Evolutionary conservation across 768 basidiomycete species (phyloP).

Genomic region (Amanita exitialis): DNA sequence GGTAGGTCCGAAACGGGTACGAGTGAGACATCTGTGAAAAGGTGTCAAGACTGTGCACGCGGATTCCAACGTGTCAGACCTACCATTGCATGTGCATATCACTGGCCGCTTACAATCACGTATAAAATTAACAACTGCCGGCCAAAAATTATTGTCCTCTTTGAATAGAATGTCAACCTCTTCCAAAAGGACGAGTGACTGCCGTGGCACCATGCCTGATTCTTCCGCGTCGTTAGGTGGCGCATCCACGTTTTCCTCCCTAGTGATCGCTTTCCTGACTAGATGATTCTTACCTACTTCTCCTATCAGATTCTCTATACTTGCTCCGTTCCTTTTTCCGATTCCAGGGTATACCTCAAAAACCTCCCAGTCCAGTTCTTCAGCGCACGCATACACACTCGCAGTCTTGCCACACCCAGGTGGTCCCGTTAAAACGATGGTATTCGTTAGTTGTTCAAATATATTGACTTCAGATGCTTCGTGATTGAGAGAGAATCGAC

Average conservation of each 20-base stretch:
- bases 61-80: conserved; percentile 15
- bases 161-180: conserved; percentile 92
- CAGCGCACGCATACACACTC: conserved; percentile 87
- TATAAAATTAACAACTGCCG: conserved; percentile 72
- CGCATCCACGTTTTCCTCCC: neutral
- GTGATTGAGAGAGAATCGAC: neutral
- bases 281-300: conserved; percentile 93
- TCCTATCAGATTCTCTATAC: conserved; percentile 73
- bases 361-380: conserved; percentile 91
- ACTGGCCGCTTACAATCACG: conserved; percentile 80
- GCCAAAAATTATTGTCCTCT: conserved; percentile 83
- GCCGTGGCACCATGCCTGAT: conserved; percentile 34
- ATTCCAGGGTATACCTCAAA: conserved; percentile 97
- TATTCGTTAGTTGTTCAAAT: conserved; percentile 60
- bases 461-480: conserved; percentile 9
- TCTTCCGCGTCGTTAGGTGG: conserved; percentile 7
- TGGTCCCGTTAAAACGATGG: conserved; percentile 79
- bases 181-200: conserved; percentile 87
- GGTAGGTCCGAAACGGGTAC: conserved; percentile 71
- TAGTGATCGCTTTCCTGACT: conserved; percentile 30
- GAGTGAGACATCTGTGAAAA: conserved; percentile 49
- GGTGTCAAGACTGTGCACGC: conserved; percentile 2
- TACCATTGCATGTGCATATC: conserved; percentile 93
- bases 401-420: conserved; percentile 86
- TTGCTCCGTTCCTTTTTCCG: conserved; percentile 76